Evolutionary conservation across 345 rosid genomes (phyloP).

Genomic region (Angophora floribunda): DNA sequence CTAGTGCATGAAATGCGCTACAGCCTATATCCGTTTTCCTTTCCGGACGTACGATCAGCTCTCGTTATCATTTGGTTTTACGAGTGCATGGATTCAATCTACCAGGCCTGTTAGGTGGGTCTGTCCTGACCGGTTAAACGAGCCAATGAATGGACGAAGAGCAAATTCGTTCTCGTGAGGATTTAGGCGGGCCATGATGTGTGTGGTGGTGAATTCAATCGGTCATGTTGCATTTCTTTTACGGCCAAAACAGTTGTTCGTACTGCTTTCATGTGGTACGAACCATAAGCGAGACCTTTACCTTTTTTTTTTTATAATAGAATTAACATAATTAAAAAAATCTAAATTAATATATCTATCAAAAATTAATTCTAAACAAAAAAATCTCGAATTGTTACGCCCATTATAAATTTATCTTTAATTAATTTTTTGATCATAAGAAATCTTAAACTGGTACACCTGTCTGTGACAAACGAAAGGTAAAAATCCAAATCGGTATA

Average conservation of each 20-base stretch:
- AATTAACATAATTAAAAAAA: no score
- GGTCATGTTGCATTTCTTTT: neutral
- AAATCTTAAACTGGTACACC: rapidly evolving
- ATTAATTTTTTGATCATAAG: no score
- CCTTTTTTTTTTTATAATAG: neutral
- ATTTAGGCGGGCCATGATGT: neutral
- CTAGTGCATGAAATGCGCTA: neutral
- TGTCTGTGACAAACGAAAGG: no score
- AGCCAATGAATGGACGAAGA: neutral
- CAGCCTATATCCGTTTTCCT: neutral
- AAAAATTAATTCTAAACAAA: no score
- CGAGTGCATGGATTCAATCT: neutral
- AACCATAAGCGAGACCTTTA: neutral
- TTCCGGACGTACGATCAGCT: neutral
- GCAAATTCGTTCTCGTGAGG: neutral
- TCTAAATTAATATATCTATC: no score
- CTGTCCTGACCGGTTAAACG: neutral
- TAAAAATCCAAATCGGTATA: rapidly evolving
- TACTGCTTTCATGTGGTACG: neutral
- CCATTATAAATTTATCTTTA: no score
- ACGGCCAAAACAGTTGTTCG: neutral
- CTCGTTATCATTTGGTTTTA: neutral
- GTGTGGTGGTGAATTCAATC: neutral
- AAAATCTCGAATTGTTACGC: neutral
- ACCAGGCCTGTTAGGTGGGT: neutral